Evolutionary conservation across 371 early-diverging fungal species (phyloP).

Genomic region (Mortierella sp.): DNA sequence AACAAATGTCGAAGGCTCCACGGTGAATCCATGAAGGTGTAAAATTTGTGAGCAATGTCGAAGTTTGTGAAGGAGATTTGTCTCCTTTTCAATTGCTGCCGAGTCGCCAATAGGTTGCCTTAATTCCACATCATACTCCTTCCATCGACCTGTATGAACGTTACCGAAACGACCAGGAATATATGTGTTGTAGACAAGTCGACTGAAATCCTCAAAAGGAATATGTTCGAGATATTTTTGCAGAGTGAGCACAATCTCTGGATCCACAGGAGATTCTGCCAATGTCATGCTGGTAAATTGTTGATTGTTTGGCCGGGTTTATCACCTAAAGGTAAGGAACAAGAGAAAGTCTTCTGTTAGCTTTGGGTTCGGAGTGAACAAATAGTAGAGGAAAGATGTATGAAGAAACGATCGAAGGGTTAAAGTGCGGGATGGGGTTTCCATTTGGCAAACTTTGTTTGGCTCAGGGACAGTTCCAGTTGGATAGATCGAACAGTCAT

Average conservation of each 20-base stretch:
- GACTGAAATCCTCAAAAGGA: slow-evolving; percentile 40
- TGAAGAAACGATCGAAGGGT: no score
- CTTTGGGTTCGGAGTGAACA: no score
- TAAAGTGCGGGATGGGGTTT: no score
- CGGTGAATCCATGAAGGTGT: slow-evolving; percentile 45
- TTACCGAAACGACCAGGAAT: slow-evolving; percentile 38
- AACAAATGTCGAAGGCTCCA: slow-evolving; percentile 30
- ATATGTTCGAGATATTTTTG: slow-evolving; percentile 32
- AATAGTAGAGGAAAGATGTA: no score
- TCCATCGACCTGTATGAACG: slow-evolving; percentile 46
- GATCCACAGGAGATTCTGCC: slow-evolving; percentile 33
- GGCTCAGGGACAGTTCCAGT: no score
- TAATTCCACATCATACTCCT: slow-evolving; percentile 42
- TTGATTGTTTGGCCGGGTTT: neutral
- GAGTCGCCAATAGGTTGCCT: slow-evolving; percentile 38
- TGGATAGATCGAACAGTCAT: no score
- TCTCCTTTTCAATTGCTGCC: slow-evolving; percentile 33
- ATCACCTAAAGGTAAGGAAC: no score
- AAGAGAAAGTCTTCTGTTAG: no score
- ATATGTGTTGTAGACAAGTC: slow-evolving; percentile 32
- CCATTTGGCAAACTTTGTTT: no score
- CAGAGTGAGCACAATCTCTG: slow-evolving; percentile 26
- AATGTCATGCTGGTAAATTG: slow-evolving; percentile 32
- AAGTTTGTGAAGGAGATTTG: slow-evolving; percentile 30
- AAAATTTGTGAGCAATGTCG: slow-evolving; percentile 35